These are phyloP conservation scores for Ceratocystis colombiana DNA, from an alignment of 2,329 filamentous ascomycete species.

Conservation along the genomic window DNA sequence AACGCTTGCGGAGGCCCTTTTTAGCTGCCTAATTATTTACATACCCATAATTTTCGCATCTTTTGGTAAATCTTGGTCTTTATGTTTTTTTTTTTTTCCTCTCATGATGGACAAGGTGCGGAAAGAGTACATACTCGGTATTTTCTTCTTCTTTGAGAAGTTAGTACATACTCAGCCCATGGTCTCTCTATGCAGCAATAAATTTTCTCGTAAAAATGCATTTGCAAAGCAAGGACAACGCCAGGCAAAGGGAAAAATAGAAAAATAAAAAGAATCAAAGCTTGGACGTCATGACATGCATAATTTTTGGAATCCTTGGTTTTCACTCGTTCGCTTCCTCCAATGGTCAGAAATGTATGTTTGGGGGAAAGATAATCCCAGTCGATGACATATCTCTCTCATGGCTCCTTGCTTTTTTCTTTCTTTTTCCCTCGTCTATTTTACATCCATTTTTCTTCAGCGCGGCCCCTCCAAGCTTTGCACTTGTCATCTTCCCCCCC, in stretches of 20 bases:
- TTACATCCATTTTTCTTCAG: neutral
- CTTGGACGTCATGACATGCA: constrained; percentile 9
- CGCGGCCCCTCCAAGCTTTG: neutral
- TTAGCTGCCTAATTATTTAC: too few species aligned
- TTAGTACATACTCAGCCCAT: too few species aligned
- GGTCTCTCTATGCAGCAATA: too few species aligned
- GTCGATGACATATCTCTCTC: neutral
- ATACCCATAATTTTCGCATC: too few species aligned
- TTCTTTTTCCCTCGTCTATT: neutral
- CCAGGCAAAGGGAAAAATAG: neutral
- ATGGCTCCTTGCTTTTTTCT: neutral
- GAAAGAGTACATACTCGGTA: too few species aligned
- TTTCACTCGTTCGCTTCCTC: neutral
- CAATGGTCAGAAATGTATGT: neutral
- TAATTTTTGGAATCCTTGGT: neutral
- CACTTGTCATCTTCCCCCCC: neutral
- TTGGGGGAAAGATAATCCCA: neutral
- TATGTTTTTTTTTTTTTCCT: too few species aligned
- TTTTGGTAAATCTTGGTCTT: too few species aligned
- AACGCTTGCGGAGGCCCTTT: too few species aligned
- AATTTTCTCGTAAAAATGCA: neutral
- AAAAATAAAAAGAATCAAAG: neutral
- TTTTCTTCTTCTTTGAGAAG: neutral
- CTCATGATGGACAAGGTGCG: too few species aligned
- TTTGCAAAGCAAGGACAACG: neutral